Evolutionary conservation across 2,329 filamentous ascomycete species (phyloP).

Genomic region (Trichophyton mentagrophytes): DNA sequence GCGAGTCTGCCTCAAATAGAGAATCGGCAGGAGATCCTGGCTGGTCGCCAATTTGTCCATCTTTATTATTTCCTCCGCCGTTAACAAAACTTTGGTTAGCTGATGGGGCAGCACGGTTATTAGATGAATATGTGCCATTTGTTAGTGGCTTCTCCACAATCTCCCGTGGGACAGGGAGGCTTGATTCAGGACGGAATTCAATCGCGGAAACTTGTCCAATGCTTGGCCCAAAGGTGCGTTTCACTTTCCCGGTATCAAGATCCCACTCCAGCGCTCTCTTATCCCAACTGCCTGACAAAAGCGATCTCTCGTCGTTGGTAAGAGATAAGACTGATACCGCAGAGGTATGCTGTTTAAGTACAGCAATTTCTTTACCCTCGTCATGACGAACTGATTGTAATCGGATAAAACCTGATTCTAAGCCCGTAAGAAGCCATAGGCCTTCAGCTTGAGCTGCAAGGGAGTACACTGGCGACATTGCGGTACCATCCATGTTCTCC

Average conservation of each 20-base stretch:
- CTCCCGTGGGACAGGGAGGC: conserved; percentile 61
- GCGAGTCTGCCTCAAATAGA: conserved; percentile 71
- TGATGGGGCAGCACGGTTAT: conserved; percentile 50
- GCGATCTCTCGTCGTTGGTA: conserved; percentile 69
- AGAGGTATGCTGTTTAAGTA: conserved; percentile 71
- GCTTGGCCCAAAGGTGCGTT: conserved; percentile 61
- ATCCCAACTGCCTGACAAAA: conserved; percentile 93
- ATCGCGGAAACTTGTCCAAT: conserved; percentile 79
- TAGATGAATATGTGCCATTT: conserved; percentile 64
- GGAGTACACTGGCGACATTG: conserved; percentile 83
- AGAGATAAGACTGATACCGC: conserved; percentile 80
- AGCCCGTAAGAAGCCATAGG: conserved; percentile 78
- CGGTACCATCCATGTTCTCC: conserved; percentile 79
- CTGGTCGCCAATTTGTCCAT: conserved; percentile 41
- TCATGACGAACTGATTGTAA: conserved; percentile 87
- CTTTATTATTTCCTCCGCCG: conserved; percentile 23
- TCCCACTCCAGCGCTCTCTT: conserved; percentile 94
- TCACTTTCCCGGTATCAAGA: conserved; percentile 67
- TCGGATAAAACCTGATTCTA: conserved; percentile 86
- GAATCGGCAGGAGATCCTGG: conserved; percentile 61
- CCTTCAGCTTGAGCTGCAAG: conserved; percentile 81
- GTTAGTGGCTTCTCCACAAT: conserved; percentile 41
- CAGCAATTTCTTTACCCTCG: conserved; percentile 78
- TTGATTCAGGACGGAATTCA: conserved; percentile 67
- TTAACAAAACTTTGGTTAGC: conserved; percentile 42